These are phyloP conservation scores for Globisporangium polare DNA, from an alignment of 352 stramenopile species.

Conservation along the genomic window DNA sequence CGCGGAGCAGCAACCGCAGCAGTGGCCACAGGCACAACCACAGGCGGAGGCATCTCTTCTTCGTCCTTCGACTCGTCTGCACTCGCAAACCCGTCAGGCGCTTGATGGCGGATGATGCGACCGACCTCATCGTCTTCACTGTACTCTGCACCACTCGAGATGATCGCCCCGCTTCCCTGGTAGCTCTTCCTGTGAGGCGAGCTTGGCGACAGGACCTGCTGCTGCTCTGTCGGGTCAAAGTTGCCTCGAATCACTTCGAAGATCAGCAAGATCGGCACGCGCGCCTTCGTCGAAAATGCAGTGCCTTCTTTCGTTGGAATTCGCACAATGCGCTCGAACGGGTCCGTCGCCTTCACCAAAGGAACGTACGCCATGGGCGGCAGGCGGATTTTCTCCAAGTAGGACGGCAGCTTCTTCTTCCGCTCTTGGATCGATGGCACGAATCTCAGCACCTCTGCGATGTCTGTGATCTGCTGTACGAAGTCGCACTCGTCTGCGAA, in stretches of 20 bases:
- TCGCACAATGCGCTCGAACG: slow-evolving; percentile 83
- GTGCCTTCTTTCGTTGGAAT: slow-evolving; percentile 86
- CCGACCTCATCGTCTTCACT: slow-evolving; percentile 79
- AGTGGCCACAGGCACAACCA: too few species aligned
- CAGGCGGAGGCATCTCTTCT: slow-evolving; percentile 1
- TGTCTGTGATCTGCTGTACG: slow-evolving; percentile 86
- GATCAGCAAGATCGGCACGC: slow-evolving; percentile 84
- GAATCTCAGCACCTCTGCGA: slow-evolving; percentile 79
- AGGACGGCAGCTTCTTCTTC: slow-evolving; percentile 71
- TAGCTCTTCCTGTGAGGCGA: slow-evolving; percentile 50
- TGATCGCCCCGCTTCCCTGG: slow-evolving; percentile 26
- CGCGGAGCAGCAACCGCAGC: slow-evolving; percentile 15
- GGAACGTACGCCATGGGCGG: slow-evolving; percentile 88
- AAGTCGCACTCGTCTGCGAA: slow-evolving; percentile 88
- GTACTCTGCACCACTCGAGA: slow-evolving; percentile 59
- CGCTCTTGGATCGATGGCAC: slow-evolving; percentile 76
- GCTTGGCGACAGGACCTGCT: slow-evolving; percentile 43
- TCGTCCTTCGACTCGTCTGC: slow-evolving; percentile 34
- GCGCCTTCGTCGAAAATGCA: slow-evolving; percentile 84
- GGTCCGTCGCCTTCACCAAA: slow-evolving; percentile 83
- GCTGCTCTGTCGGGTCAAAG: slow-evolving; percentile 47
- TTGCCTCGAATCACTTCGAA: slow-evolving; percentile 87
- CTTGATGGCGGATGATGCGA: slow-evolving; percentile 63
- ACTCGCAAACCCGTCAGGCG: slow-evolving; percentile 47
- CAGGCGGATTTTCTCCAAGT: slow-evolving; percentile 79